phyloP scores from a whole-genome alignment of 306 rosid genomes.

The Malus asiatica region DNA sequence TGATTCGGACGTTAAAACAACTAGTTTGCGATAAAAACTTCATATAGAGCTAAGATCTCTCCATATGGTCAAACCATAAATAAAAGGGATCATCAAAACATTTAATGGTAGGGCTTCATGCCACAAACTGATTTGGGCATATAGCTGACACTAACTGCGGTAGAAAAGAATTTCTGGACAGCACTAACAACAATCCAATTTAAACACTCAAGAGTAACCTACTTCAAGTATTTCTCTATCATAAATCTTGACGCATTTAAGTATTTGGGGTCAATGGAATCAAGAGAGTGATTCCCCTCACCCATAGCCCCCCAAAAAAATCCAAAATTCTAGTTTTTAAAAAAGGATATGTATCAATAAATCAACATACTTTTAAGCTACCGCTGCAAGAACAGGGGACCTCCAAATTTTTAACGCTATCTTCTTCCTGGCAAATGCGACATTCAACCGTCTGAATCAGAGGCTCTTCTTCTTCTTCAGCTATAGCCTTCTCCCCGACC shows the following conservation, averaged over 20 bases:
- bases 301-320: background rate
- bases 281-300: background rate
- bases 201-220: background rate
- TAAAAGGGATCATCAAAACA: background rate
- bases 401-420: conserved; percentile 40
- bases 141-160: background rate
- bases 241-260: background rate
- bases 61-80: background rate
- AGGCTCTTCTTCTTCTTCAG: conserved; percentile 36
- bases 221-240: background rate
- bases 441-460: conserved; percentile 46
- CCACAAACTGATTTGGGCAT: background rate
- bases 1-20: background rate
- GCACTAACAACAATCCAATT: background rate
- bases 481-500: conserved; percentile 16
- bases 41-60: background rate
- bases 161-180: background rate
- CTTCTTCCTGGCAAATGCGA: conserved; percentile 68
- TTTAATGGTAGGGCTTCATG: background rate
- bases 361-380: conserved; percentile 38
- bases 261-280: background rate
- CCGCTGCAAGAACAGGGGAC: conserved; percentile 63
- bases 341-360: background rate
- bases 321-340: background rate
- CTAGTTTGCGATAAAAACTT: background rate